phyloP scores from a whole-genome alignment of 768 basidiomycete species.

The Hericium erinaceus region DNA sequence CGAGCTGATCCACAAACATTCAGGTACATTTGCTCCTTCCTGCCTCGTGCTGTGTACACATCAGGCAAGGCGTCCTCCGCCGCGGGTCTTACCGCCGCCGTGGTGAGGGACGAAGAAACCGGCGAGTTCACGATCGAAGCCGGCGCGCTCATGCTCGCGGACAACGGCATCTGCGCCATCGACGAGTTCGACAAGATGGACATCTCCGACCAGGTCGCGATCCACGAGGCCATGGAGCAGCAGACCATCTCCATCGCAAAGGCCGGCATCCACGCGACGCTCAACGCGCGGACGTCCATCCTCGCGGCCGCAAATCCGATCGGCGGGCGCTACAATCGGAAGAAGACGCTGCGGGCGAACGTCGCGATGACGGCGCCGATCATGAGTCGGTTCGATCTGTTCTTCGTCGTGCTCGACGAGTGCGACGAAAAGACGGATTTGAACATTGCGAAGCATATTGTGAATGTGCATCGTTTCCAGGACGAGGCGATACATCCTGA shows the following conservation, averaged over 20 bases:
- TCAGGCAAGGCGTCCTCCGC: conserved; percentile 99
- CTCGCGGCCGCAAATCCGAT: conserved; percentile 97
- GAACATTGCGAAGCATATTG: conserved; percentile 93
- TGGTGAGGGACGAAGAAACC: conserved; percentile 97
- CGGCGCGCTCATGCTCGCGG: conserved; percentile 97
- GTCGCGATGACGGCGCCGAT: conserved; percentile 97
- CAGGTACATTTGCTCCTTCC: conserved; percentile 96
- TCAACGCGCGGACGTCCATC: conserved; percentile 96
- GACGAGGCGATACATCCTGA: conserved; percentile 94
- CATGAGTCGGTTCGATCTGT: conserved; percentile 97
- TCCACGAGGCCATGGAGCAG: conserved; percentile 99
- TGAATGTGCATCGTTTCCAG: conserved; percentile 93
- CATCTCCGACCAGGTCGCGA: conserved; percentile 94
- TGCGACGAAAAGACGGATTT: conserved; percentile 89
- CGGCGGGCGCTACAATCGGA: conserved; percentile 94
- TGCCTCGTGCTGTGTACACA: conserved; percentile 96
- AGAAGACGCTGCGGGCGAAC: conserved; percentile 84
- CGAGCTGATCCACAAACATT: not conserved
- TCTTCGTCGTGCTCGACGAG: conserved; percentile 97
- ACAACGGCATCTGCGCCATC: conserved; percentile 99
- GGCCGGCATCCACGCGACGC: conserved; percentile 96
- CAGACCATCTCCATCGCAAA: conserved; percentile 99
- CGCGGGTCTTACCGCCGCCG: conserved; percentile 96
- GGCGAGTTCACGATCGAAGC: conserved; percentile 99
- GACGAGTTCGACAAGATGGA: conserved; percentile 99